Evolutionary conservation across 768 basidiomycete species (phyloP).

Genomic region (Boletus rubescentipes): DNA sequence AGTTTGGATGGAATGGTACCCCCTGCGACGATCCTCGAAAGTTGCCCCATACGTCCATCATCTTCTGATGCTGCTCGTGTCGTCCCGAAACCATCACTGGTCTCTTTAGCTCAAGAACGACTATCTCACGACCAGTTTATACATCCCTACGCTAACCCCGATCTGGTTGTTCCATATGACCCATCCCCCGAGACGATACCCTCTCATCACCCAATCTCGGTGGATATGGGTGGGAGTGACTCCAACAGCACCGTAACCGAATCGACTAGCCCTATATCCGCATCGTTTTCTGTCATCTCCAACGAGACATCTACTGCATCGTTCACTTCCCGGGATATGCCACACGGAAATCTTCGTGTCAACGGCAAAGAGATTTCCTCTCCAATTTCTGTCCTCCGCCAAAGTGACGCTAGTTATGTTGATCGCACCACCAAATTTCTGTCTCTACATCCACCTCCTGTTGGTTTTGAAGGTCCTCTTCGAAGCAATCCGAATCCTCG

Average conservation of each 20-base stretch:
- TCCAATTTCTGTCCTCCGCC: constrained; percentile 44
- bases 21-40: constrained; percentile 1
- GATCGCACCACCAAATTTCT: constrained; percentile 32
- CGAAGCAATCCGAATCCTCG: constrained; percentile 47
- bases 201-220: constrained; percentile 29
- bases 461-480: constrained; percentile 39
- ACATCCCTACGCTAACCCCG: constrained; percentile 84
- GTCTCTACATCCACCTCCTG: constrained; percentile 33
- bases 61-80: constrained; percentile 12
- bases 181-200: constrained; percentile 30
- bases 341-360: constrained; percentile 25
- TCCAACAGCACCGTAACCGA: constrained; percentile 54
- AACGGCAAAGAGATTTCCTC: constrained; percentile 57
- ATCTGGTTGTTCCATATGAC: constrained; percentile 47
- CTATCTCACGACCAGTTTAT: constrained; percentile 35
- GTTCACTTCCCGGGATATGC: constrained; percentile 18
- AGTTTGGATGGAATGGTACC: constrained; percentile 9
- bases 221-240: constrained; percentile 44
- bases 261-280: constrained; percentile 39
- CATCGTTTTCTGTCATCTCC: constrained; percentile 33
- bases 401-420: constrained; percentile 26
- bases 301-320: constrained; percentile 35
- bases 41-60: constrained; percentile 2
- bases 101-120: constrained; percentile 37
- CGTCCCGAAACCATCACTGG: constrained; percentile 17